Evolutionary conservation across 495 filamentous ascomycete genomes (phyloP), one percentile per base, ranked within the genome.

Genomic region (Hyaloscypha hepaticicola): DNA sequence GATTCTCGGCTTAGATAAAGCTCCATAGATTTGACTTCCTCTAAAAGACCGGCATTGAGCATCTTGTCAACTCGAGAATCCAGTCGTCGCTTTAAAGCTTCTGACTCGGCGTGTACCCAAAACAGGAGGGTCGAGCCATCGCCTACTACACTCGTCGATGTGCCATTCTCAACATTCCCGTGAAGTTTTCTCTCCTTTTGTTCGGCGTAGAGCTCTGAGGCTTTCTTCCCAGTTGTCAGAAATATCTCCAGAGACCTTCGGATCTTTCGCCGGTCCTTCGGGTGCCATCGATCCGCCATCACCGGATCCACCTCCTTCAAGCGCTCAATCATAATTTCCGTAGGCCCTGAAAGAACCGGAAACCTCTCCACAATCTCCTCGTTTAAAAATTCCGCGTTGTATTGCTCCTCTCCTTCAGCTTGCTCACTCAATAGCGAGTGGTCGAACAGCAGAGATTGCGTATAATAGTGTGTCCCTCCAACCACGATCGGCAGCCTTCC

Each of bases 391-490:
- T 34, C 27, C 27, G 68, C 65, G 55, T 69, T 61, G 61, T 76
- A 69, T 58, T 82, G 69, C 64, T 71, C 50, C 34, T 68, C 57
- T 21, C 79, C 75, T 12, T 73, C 70, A 0, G 0, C 33, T 4
- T 52, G 28, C 53, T 79, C 74, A 21, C 78, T 75, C 21, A 91
- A 77, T 31, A 92, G 65, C 28, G 77, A 75, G 55, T 91, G 86
- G 24, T 88, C 78, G 72, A 97, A 96, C 9, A 99, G 79, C 19
- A 98, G 82, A 2, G 89, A 83, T 70, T 97, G 92, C 0, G 91
- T 87, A 71, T 99, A 99, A 73, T 97, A 98, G 67, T 96, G 91
- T 5, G 93, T 96, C 27, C 96, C 96, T 19, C 96, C 96, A 9
- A 98, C 96, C 3, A 99, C 74, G 25, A 99, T 91, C 0, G 96